A percentile compares a stretch with the other conserved stretches of the same genome.
Conservation (phyloP, 2,329 filamentous ascomycete genomes). For the Ophiobolus disseminans region DNA sequence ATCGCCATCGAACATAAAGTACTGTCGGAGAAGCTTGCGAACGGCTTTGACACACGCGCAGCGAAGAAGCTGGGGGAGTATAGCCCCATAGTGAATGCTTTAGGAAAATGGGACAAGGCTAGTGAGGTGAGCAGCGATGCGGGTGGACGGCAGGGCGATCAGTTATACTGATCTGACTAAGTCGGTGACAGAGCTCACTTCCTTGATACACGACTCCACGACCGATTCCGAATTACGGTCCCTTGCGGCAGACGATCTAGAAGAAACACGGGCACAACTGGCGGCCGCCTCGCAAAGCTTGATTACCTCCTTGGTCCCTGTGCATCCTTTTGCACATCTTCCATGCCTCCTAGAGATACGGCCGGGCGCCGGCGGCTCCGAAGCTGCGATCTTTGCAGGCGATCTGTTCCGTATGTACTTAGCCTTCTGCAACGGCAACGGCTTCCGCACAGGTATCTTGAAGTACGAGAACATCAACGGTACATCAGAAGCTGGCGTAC, state of each 20-base stretch:
- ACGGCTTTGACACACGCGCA: constrained; percentile 62
- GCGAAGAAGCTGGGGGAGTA: constrained; percentile 67
- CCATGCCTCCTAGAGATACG: constrained; percentile 92
- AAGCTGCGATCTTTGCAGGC: constrained; percentile 89
- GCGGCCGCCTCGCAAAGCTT: constrained; percentile 70
- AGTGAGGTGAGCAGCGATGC: constrained; percentile 55
- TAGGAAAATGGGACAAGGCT: constrained; percentile 65
- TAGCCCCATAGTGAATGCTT: constrained; percentile 57
- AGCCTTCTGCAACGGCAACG: constrained; percentile 73
- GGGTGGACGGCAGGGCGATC: constrained; percentile 1
- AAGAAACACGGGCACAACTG: constrained; percentile 68
- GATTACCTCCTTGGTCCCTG: constrained; percentile 79
- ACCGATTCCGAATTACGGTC: constrained; percentile 66
- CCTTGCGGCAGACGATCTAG: constrained; percentile 73
- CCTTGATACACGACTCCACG: constrained; percentile 73
- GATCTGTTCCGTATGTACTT: constrained; percentile 91
- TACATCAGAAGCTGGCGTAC: constrained; percentile 65
- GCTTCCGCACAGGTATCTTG: constrained; percentile 71
- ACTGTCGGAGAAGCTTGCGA: constrained; percentile 60
- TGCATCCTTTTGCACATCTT: constrained; percentile 86
- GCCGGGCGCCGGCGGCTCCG: constrained; percentile 88
- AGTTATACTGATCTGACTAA: constrained; percentile 41
- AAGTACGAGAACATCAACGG: constrained; percentile 82
- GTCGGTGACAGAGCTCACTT: constrained; percentile 72
- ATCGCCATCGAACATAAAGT: constrained; percentile 63